A percentile compares a stretch with the other conserved stretches of the same genome.
Conservation (phyloP, 2,329 filamentous ascomycete genomes). For the Didymella lethalis region DNA sequence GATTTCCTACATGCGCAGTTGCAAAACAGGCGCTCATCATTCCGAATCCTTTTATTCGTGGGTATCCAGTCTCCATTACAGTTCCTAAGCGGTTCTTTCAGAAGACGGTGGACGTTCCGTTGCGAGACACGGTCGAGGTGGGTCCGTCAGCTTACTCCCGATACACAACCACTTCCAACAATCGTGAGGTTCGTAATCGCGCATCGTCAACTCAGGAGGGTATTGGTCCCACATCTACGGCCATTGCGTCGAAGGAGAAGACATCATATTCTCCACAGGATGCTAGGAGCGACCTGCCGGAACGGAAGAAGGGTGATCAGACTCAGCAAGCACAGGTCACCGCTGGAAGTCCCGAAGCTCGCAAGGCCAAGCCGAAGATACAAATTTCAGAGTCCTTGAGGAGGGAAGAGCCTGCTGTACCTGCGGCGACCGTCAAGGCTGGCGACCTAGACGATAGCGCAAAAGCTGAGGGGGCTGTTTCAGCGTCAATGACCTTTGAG, state of each 20-base stretch:
- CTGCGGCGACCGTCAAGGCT: neutral
- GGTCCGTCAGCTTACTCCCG: constrained; percentile 2
- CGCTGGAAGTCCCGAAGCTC: constrained; percentile 26
- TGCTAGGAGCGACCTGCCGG: constrained; percentile 45
- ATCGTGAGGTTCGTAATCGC: constrained; percentile 2
- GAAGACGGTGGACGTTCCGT: constrained; percentile 6
- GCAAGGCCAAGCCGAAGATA: constrained; percentile 31
- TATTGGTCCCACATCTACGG: neutral
- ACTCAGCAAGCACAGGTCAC: constrained; percentile 7
- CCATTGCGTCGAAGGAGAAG: neutral
- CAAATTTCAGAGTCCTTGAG: constrained; percentile 18
- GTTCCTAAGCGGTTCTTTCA: constrained; percentile 37
- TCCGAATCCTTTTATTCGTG: constrained; percentile 20
- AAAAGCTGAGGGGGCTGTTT: neutral
- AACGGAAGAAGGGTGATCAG: constrained; percentile 22
- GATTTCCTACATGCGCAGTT: constrained; percentile 25
- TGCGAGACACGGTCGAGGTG: constrained; percentile 5
- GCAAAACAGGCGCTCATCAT: constrained; percentile 28
- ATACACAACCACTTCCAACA: constrained; percentile 8
- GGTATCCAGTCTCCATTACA: constrained; percentile 23
- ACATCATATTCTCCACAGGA: constrained; percentile 48
- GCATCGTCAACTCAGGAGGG: constrained; percentile 5
- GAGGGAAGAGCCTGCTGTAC: constrained; percentile 14
- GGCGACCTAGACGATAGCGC: neutral
- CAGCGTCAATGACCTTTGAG: neutral